A percentile compares a stretch with the other conserved stretches of the same genome.
Evolutionary conservation across 345 rosid genomes (phyloP).

Genomic region (Mallotus nudiflorus): DNA sequence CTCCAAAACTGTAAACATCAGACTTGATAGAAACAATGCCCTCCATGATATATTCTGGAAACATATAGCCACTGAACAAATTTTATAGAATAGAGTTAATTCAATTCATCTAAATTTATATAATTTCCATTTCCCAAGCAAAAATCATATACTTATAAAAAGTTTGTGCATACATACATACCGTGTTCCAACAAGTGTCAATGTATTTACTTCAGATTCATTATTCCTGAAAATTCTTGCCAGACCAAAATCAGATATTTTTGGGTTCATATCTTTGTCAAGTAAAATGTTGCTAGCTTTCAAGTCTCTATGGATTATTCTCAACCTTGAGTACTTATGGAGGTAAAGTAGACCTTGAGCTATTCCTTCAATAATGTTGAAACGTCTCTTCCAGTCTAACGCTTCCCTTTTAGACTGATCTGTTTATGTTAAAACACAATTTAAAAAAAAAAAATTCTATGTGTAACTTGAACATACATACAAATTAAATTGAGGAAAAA

Average conservation of each 20-base stretch:
- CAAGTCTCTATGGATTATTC: slow-evolving; percentile 22
- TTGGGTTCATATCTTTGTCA: slow-evolving; percentile 19
- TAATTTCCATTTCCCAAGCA: too few relatives aligned
- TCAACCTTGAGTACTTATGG: neutral
- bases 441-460: too few relatives aligned
- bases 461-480: too few relatives aligned
- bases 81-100: neutral
- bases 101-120: neutral
- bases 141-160: too few relatives aligned
- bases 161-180: neutral
- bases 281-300: slow-evolving; percentile 26
- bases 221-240: slow-evolving; percentile 17
- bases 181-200: slow-evolving; percentile 13
- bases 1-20: slow-evolving; percentile 30
- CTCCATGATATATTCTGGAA: slow-evolving; percentile 22
- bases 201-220: slow-evolving; percentile 1
- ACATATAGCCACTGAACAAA: slow-evolving; percentile 22
- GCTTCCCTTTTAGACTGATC: neutral
- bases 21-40: slow-evolving; percentile 32
- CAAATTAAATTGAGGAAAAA: neutral
- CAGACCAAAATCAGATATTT: slow-evolving; percentile 28
- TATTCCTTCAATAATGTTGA: neutral
- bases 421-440: neutral
- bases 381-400: neutral
- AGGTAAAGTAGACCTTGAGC: neutral